These are phyloP conservation scores for Clathrospora elynae DNA, from an alignment of 2,329 filamentous ascomycete genomes.

Conservation along the genomic window DNA sequence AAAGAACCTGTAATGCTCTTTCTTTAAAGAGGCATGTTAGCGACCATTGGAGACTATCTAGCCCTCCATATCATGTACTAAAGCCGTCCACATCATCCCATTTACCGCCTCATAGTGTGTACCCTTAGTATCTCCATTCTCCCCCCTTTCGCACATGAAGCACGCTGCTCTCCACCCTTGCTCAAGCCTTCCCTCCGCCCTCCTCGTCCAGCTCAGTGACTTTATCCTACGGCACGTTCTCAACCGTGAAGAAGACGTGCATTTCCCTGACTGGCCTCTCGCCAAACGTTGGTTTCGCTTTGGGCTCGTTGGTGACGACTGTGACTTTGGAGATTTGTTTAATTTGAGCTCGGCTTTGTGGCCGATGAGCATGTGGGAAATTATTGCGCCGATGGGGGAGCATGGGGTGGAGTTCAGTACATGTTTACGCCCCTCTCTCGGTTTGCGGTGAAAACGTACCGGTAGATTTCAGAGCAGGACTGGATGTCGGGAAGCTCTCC, in stretches of 20 bases:
- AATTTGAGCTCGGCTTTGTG: slow-evolving; percentile 28
- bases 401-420: slow-evolving; percentile 7
- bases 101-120: background rate
- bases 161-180: background rate
- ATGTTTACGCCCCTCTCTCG: background rate
- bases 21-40: too few relatives aligned
- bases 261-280: slow-evolving; percentile 1
- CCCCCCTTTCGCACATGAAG: background rate
- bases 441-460: slow-evolving; percentile 12
- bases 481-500: slow-evolving; percentile 29
- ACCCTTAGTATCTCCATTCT: slow-evolving; percentile 1
- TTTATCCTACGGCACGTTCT: slow-evolving; percentile 14
- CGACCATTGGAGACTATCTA: too few relatives aligned
- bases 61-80: too few relatives aligned
- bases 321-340: slow-evolving; percentile 22
- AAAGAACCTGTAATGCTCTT: too few relatives aligned
- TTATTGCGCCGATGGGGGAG: slow-evolving; percentile 27
- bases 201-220: slow-evolving; percentile 2
- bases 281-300: background rate
- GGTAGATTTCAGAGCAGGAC: slow-evolving; percentile 23
- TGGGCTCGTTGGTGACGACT: slow-evolving; percentile 11
- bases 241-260: slow-evolving; percentile 23
- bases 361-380: slow-evolving; percentile 18
- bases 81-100: too few relatives aligned
- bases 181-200: background rate